Percentiles rank a stretch among this genome's conserved stretches.
Evolutionary conservation across 495 filamentous ascomycete genomes (phyloP).

Genomic region (Glarea lozoyensis): DNA sequence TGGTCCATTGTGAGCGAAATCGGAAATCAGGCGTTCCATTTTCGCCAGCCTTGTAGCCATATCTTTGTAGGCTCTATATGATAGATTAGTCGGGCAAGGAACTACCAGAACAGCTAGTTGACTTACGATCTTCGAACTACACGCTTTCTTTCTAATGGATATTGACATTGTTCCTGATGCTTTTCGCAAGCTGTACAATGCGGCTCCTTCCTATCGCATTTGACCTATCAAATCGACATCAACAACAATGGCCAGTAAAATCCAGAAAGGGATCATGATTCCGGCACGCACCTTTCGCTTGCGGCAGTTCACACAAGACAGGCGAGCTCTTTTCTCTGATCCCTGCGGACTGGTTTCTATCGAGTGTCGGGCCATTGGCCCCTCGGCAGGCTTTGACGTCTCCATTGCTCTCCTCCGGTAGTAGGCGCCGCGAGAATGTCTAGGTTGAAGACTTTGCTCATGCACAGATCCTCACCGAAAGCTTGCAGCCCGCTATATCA

Average conservation of each 20-base stretch:
- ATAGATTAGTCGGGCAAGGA: background rate
- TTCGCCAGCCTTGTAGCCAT: conserved; percentile 2
- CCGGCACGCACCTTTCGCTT: conserved; percentile 2
- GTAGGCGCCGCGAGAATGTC: no score
- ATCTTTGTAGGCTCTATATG: conserved; percentile 1
- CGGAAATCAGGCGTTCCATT: conserved; percentile 4
- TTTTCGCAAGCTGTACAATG: background rate
- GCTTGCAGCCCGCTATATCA: no score
- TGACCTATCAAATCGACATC: background rate
- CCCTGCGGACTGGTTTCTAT: background rate
- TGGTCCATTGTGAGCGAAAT: background rate
- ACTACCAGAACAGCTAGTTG: background rate
- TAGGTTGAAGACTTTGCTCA: no score
- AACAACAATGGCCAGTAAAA: background rate
- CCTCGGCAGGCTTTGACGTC: background rate
- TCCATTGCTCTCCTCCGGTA: no score
- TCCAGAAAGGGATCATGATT: background rate
- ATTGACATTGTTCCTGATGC: background rate
- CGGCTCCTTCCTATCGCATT: conserved; percentile 3
- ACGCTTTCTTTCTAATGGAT: background rate
- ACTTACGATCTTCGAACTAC: conserved; percentile 3
- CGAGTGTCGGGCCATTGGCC: background rate
- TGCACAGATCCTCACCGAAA: no score
- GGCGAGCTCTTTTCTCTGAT: background rate
- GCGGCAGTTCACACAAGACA: conserved; percentile 1